These are phyloP conservation scores for Bjerkandera adusta DNA, from an alignment of 1,284 basidiomycete genomes.

Conservation along the genomic window DNA sequence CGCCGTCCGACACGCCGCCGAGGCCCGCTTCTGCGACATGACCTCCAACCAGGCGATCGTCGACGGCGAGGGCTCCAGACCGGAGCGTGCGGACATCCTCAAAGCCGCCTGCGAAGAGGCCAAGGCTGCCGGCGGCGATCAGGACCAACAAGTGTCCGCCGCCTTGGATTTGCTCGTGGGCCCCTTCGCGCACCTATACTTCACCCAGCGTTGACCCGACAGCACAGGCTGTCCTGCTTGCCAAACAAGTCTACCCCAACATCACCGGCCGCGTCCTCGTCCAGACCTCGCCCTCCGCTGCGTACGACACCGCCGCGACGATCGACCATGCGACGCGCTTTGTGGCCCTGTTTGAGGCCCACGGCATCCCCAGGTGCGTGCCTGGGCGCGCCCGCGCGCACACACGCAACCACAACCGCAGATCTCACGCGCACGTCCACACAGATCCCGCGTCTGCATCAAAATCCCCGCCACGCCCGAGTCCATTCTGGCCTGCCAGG, in stretches of 20 bases:
- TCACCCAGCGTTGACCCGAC: slow-evolving; percentile 4
- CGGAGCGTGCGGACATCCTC: slow-evolving; percentile 33
- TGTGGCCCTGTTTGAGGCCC: slow-evolving; percentile 39
- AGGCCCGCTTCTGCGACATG: slow-evolving; percentile 42
- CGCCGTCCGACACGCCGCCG: slow-evolving; percentile 35
- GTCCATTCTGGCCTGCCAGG: slow-evolving; percentile 42
- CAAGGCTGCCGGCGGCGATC: slow-evolving; percentile 18
- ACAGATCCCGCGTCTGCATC: slow-evolving; percentile 45
- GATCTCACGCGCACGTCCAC: not conserved
- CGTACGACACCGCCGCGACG: slow-evolving; percentile 43
- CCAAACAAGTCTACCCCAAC: slow-evolving; percentile 43
- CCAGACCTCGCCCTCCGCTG: slow-evolving; percentile 43
- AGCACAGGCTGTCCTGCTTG: slow-evolving; percentile 42
- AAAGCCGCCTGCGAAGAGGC: slow-evolving; percentile 36
- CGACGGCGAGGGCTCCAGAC: slow-evolving; percentile 34
- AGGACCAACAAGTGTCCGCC: slow-evolving; percentile 34
- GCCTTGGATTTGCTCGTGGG: slow-evolving; percentile 41
- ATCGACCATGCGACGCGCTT: slow-evolving; percentile 43
- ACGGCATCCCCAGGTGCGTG: slow-evolving; percentile 42
- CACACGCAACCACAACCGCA: not conserved
- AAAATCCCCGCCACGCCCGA: slow-evolving; percentile 50
- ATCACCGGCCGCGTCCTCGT: slow-evolving; percentile 45
- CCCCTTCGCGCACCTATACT: not conserved
- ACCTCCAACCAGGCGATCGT: slow-evolving; percentile 52
- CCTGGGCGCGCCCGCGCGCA: not conserved